Evolutionary conservation across 129 eudicot genomes (phyloP), one percentile per base, ranked within the genome.

Genomic region (Smallanthus sonchifolius): DNA sequence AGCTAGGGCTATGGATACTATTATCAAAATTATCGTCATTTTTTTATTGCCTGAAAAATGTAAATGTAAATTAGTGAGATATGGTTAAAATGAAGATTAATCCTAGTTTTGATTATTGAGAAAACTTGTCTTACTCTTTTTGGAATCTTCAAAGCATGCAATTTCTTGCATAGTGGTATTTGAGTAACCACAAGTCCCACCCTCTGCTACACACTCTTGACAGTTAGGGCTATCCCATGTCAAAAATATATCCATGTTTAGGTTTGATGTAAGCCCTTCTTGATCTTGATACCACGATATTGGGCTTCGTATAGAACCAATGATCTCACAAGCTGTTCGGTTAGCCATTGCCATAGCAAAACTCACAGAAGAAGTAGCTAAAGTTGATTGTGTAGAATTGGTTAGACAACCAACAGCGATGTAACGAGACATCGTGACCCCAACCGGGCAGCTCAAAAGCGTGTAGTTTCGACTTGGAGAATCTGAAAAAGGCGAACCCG

Each of bases 151-250:
- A 24, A 72, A 66, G 64, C 97, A 91, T 4, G 72, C 9, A 36
- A 81, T 66, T 44, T 83, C 80, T 38, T 76, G 61, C 62, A 68
- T 77, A 9, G 77, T 76, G 51, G 67, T 63, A 51, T 82, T 82
- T 16, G 59, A 56, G 54, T 75, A 87, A 4, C 95, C 88, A 74
- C 97, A 91, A 34, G 68, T 37, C 55, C 86, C 94, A 0, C 92
- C 91, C 16, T 70, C 65, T 6, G 55, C 80, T 61, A 73, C 84
- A 72, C 97, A 91, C 10, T 77, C 85, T 79, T 77, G 69, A 65
- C 95, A 88, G 30, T 81, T 73, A 4, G 97, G 95, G 7, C 13
- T 54, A 73, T 67, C 75, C 97, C 97, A 91, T 59, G 78, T 79
- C 80, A 87, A 82, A 80, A 55, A 49, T 38, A 87, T 80, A 74